Conservation (phyloP, 305 asterid species). For the Fraxinus nigra region DNA sequence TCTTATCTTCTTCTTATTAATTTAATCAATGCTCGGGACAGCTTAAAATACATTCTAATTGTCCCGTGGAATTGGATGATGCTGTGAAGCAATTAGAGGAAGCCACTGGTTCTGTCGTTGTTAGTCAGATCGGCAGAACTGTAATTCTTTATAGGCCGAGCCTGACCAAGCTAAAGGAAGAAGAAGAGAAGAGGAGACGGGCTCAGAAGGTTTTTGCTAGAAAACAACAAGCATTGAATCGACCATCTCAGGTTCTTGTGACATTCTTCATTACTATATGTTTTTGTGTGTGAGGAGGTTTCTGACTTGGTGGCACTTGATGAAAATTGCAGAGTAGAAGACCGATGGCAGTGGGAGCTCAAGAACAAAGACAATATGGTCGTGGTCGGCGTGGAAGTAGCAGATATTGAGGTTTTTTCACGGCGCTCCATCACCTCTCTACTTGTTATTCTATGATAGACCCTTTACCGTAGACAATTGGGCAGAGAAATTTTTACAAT, state of each 20-base stretch:
- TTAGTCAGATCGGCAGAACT: constrained; percentile 82
- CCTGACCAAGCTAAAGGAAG: constrained; percentile 66
- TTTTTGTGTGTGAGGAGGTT: background rate
- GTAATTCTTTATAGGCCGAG: constrained; percentile 94
- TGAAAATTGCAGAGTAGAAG: constrained; percentile 46
- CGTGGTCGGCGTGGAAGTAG: constrained; percentile 69
- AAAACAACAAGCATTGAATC: constrained; percentile 31
- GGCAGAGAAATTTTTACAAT: background rate
- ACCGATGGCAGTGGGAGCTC: constrained; percentile 21
- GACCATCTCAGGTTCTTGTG: constrained; percentile 41
- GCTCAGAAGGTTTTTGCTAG: constrained; percentile 35
- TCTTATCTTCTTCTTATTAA: background rate
- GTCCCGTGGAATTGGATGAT: constrained; percentile 86
- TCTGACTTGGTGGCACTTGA: constrained; percentile 11
- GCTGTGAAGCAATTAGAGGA: constrained; percentile 62
- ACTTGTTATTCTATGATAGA: background rate
- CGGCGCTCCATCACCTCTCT: background rate
- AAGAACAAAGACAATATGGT: constrained; percentile 35
- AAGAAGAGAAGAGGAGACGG: constrained; percentile 72
- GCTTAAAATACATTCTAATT: constrained; percentile 76
- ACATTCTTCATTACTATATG: background rate
- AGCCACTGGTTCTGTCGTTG: constrained; percentile 67
- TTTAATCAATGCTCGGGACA: constrained; percentile 21
- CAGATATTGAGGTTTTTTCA: constrained; percentile 39
- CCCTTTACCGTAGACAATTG: background rate